Conservation (phyloP, 1,284 basidiomycete genomes). For the Polyporus tsugae region DNA sequence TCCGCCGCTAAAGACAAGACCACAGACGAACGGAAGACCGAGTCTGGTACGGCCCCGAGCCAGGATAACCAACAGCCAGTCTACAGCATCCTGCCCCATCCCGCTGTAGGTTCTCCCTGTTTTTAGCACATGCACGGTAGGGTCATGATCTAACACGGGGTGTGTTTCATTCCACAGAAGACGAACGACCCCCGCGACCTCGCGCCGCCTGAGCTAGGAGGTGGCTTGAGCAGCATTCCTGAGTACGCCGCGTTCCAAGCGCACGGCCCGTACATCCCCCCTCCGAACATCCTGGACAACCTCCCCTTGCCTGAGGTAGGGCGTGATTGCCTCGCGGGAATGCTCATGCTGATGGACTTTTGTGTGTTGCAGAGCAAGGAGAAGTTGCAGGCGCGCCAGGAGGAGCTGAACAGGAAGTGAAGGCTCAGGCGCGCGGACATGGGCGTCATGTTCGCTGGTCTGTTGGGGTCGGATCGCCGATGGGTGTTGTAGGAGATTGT, state of each 20-base stretch:
- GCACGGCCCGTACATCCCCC: conserved; percentile 52
- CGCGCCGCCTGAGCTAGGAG: conserved; percentile 47
- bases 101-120: conserved; percentile 49
- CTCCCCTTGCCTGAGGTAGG: conserved; percentile 41
- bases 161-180: conserved; percentile 45
- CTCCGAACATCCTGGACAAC: conserved; percentile 34
- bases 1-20: conserved; percentile 32
- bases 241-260: conserved; percentile 49
- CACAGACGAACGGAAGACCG: conserved; percentile 19
- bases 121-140: not conserved
- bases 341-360: not conserved
- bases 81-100: conserved; percentile 59
- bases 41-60: conserved; percentile 25
- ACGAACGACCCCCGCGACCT: conserved; percentile 60
- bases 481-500: not conserved
- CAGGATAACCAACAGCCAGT: conserved; percentile 39
- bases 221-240: conserved; percentile 46
- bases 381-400: conserved; percentile 40
- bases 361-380: conserved; percentile 39
- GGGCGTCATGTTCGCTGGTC: not conserved
- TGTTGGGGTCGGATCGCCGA: not conserved
- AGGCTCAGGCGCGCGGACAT: not conserved
- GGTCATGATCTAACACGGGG: not conserved
- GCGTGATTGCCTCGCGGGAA: too few species aligned
- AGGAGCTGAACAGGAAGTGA: conserved; percentile 39